These are phyloP conservation scores for Starmerella ratchasimensis DNA, from an alignment of 805 yeast species.

Conservation along the genomic window DNA sequence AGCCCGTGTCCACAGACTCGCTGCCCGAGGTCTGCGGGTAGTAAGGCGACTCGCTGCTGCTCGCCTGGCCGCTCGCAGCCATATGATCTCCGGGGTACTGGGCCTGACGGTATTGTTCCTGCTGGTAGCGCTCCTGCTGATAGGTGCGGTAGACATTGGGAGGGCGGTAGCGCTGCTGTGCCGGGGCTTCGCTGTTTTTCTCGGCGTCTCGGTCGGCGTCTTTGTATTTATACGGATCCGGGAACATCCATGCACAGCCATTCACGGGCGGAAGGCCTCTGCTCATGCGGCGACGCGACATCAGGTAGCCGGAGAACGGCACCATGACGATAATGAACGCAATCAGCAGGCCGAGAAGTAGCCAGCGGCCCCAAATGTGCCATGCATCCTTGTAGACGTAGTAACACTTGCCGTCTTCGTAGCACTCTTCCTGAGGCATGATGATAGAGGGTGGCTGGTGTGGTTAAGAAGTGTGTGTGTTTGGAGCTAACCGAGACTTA, in stretches of 20 bases:
- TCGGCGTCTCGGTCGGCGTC: conserved; percentile 1
- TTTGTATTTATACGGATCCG: conserved; percentile 16
- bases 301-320: conserved; percentile 19
- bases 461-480: too few species aligned
- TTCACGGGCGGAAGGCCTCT: conserved; percentile 15
- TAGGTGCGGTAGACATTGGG: conserved; percentile 12
- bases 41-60: background rate
- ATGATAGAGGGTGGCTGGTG: background rate
- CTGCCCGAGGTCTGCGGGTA: background rate
- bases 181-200: conserved; percentile 2
- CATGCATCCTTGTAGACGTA: conserved; percentile 18
- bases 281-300: conserved; percentile 15
- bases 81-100: too few species aligned
- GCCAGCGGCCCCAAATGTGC: conserved; percentile 29
- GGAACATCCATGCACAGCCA: conserved; percentile 20
- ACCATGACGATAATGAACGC: conserved; percentile 17
- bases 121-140: conserved; percentile 12
- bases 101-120: background rate
- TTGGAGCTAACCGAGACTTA: too few species aligned
- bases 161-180: conserved; percentile 14
- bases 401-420: conserved; percentile 13
- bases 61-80: background rate
- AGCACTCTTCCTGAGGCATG: background rate
- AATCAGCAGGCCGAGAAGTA: conserved; percentile 23
- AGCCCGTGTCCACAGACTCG: background rate